Evolutionary conservation across 2,329 filamentous ascomycete species (phyloP).

Genomic region (Verruconis gallopava): DNA sequence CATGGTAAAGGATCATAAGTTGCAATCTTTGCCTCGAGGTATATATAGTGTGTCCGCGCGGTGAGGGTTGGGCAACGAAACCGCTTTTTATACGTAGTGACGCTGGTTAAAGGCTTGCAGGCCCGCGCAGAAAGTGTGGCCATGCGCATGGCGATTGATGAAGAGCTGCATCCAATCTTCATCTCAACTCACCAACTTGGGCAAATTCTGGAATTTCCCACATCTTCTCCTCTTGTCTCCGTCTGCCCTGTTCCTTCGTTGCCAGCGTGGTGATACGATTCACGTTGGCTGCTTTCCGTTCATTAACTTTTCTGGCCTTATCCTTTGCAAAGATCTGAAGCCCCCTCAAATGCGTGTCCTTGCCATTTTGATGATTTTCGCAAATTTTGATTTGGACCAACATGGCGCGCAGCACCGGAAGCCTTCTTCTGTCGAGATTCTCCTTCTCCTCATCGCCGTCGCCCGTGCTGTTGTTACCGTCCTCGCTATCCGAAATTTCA

Average conservation of each 20-base stretch:
- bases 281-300: background rate
- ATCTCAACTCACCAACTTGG: background rate
- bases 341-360: slow-evolving; percentile 92
- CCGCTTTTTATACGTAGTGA: no score
- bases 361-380: slow-evolving; percentile 98
- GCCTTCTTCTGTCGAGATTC: slow-evolving; percentile 26
- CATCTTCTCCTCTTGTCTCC: background rate
- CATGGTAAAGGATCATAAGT: no score
- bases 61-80: no score
- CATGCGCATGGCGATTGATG: no score
- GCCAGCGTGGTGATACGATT: background rate
- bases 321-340: slow-evolving; percentile 66
- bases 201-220: background rate
- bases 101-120: no score
- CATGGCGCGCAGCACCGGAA: slow-evolving; percentile 71
- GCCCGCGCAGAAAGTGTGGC: no score
- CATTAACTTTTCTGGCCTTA: slow-evolving; percentile 13
- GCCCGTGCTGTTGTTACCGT: slow-evolving; percentile 13
- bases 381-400: slow-evolving; percentile 81
- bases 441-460: slow-evolving; percentile 14
- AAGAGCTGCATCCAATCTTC: no score
- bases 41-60: no score
- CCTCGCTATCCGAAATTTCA: slow-evolving; percentile 18
- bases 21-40: no score
- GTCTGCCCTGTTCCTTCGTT: background rate